Evolutionary conservation across 305 asterid species (phyloP).

Genomic region (Solanum hybrid): DNA sequence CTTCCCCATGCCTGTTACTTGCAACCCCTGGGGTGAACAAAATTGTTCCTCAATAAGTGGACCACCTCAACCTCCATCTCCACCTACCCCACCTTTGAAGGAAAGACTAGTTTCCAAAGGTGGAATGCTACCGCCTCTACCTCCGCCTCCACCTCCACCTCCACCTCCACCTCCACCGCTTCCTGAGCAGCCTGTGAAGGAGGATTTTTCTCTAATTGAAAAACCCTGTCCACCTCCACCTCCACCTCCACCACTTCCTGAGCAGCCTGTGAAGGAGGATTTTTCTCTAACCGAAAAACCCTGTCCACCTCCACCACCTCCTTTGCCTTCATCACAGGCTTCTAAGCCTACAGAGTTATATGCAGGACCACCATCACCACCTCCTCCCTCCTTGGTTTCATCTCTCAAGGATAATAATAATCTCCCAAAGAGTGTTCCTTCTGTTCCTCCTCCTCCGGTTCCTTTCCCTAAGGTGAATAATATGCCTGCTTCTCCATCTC

Average conservation of each 20-base stretch:
- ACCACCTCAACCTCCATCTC: slow-evolving; percentile 5
- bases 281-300: neutral
- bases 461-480: slow-evolving; percentile 9
- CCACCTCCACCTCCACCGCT: slow-evolving; percentile 11
- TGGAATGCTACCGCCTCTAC: neutral
- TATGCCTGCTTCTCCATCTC: slow-evolving; percentile 21
- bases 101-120: neutral
- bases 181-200: neutral
- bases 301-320: slow-evolving; percentile 6
- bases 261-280: neutral
- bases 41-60: slow-evolving; percentile 6
- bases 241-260: slow-evolving; percentile 9
- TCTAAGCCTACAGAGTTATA: neutral
- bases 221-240: slow-evolving; percentile 1
- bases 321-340: slow-evolving; percentile 6
- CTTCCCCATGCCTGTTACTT: slow-evolving; percentile 8
- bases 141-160: neutral
- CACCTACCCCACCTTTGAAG: neutral
- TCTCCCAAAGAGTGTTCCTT: slow-evolving; percentile 9
- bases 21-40: neutral
- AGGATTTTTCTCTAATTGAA: neutral
- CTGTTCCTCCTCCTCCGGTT: slow-evolving; percentile 28
- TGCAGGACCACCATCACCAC: neutral
- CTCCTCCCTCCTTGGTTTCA: neutral
- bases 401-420: neutral